phyloP scores from a whole-genome alignment of 2,329 filamentous ascomycete genomes.

The Ambrosiella beaveri region DNA sequence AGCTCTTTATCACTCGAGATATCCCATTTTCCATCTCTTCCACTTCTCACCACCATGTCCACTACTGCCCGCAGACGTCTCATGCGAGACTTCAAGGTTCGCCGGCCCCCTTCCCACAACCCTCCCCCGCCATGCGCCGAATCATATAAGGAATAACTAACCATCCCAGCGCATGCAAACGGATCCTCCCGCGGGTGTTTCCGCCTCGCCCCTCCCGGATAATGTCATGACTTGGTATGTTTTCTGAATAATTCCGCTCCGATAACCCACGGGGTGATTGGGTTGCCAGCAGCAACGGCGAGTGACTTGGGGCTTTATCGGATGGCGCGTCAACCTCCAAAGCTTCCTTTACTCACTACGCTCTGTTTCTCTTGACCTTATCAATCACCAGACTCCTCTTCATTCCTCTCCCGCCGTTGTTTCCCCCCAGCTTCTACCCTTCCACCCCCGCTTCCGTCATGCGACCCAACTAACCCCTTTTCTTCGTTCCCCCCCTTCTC shows the following conservation, averaged over 20 bases:
- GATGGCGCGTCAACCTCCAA: no score
- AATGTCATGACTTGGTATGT: constrained; percentile 92
- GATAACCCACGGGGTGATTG: no score
- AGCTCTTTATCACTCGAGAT: no score
- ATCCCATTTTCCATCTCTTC: no score
- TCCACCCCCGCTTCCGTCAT: neutral
- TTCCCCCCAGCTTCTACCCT: neutral
- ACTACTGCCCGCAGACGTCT: constrained; percentile 87
- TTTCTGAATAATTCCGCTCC: neutral
- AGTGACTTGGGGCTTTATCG: no score
- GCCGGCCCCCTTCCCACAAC: constrained; percentile 16
- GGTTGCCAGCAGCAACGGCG: no score
- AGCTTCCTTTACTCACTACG: no score
- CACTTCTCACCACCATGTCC: constrained; percentile 37
- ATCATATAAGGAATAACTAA: neutral
- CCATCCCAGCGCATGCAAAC: constrained; percentile 93
- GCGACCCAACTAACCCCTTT: neutral
- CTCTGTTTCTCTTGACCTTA: no score
- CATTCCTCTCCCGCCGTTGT: neutral
- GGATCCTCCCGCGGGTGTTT: constrained; percentile 90
- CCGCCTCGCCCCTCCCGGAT: constrained; percentile 84
- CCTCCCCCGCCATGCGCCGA: neutral
- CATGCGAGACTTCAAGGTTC: constrained; percentile 98
- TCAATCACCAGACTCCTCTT: neutral
- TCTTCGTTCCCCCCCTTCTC: neutral